These are phyloP conservation scores for Draba incana DNA, from an alignment of 345 rosid species.

Conservation along the genomic window DNA sequence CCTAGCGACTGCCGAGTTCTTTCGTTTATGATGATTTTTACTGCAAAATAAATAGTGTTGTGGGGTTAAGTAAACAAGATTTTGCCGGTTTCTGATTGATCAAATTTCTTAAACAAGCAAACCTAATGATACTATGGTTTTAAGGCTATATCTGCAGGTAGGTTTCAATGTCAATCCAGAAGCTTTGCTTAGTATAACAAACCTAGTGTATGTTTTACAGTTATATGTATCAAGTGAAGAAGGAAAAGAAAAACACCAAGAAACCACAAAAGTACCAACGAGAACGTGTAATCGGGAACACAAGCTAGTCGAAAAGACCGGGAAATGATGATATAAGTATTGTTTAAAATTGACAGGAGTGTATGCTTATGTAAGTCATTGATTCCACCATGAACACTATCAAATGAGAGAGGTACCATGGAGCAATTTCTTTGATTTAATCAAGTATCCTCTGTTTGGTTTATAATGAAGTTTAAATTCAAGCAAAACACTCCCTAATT, in stretches of 20 bases:
- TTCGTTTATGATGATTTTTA: constrained; percentile 48
- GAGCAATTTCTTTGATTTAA: not conserved
- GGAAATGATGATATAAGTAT: not conserved
- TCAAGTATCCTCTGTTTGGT: not conserved
- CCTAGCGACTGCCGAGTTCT: constrained; percentile 51
- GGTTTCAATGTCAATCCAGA: not conserved
- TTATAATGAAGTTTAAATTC: constrained; percentile 3
- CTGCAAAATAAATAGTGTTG: constrained; percentile 36
- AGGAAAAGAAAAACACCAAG: not conserved
- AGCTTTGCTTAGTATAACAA: constrained; percentile 2
- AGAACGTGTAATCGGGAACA: not conserved
- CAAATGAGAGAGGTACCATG: not conserved
- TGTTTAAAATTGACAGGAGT: not conserved
- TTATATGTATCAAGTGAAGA: not conserved
- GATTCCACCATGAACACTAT: not conserved
- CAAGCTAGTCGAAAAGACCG: not conserved
- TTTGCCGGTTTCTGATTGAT: constrained; percentile 20
- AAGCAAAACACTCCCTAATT: not conserved
- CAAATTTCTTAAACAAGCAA: constrained; percentile 5
- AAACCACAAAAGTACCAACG: not conserved
- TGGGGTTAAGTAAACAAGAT: not conserved
- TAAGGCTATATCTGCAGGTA: constrained; percentile 1
- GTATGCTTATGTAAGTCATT: not conserved
- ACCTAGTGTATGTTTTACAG: not conserved
- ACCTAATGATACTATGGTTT: constrained; percentile 2